Evolutionary conservation across 1,139 yeast genomes (phyloP), one percentile per base, ranked within the genome.

Genomic region (Magnusiomyces sp.): DNA sequence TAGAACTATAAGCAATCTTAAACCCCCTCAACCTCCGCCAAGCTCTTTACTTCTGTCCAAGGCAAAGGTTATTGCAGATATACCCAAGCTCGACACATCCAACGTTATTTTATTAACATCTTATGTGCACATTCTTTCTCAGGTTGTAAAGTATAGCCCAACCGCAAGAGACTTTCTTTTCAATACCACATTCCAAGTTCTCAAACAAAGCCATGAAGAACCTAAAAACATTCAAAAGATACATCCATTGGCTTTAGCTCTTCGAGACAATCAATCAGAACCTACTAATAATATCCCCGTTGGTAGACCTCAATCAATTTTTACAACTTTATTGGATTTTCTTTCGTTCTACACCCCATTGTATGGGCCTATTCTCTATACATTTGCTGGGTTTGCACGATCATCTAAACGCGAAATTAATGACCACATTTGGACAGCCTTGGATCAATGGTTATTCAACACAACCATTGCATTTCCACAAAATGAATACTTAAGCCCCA

Each of bases 91-190:
- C 41, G 86, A 86, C 32, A 95, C 87, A 58, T 96, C 88, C 62
- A 83, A 90, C 0, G 69, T 85, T n/a, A 76, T 87, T 6, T 80
- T 86, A 50, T 71, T 89, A 7, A 76, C 90, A 0, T 87, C 96
- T 0, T 81, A 85, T 58, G 70, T 87, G 53, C 74, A 79, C 3
- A 60, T 83, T 38, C 64, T 82, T 4, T 70, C 76, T 6, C 74
- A 74, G 42, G 75, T 79, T 20, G 71, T 80, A 1, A 61, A 62
- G n/a, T 71, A 77, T 55, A 69, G 72, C 48, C 54, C 63, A 2
- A 69, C 65, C 5, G 72, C 75, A 1, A 62, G 73, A 23, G 61
- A 60, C 40, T 58, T 72, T 31, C 61, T 69, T 29, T 61, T 60
- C 45, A 62, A 64, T 34, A 11, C 29, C 11, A 7, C 29, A 4